A percentile compares a stretch with the other conserved stretches of the same genome.
Conservation (phyloP, 257 asterid genomes). For the Vinca minor region DNA sequence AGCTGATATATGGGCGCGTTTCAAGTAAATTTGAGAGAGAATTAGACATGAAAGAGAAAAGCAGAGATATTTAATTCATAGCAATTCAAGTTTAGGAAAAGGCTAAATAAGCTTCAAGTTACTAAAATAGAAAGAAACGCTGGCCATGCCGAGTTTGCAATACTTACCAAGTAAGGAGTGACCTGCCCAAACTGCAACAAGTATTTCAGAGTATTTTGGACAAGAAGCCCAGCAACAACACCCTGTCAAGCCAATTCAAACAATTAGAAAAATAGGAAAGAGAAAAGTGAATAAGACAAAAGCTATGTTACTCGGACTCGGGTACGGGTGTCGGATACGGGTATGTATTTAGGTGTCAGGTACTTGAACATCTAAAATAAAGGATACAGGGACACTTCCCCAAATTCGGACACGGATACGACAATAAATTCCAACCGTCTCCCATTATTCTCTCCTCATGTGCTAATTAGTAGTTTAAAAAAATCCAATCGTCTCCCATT, state of each 20-base stretch:
- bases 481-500: too few species aligned
- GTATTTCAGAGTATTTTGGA: conserved; percentile 88
- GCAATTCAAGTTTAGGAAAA: background rate
- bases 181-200: conserved; percentile 85
- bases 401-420: too few species aligned
- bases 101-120: background rate
- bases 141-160: background rate
- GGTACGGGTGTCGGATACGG: too few species aligned
- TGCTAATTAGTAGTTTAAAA: too few species aligned
- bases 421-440: too few species aligned
- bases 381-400: too few species aligned
- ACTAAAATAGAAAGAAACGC: background rate
- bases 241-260: conserved; percentile 49
- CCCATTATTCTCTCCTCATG: too few species aligned
- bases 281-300: too few species aligned
- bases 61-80: background rate
- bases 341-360: too few species aligned
- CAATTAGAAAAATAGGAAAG: conserved; percentile 8
- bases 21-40: background rate
- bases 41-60: background rate
- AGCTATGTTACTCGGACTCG: too few species aligned
- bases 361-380: too few species aligned
- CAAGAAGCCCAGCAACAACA: conserved; percentile 93
- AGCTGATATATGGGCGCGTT: too few species aligned
- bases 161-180: conserved; percentile 78